phyloP scores from a whole-genome alignment of 345 rosid genomes.

The Eucalyptus erythrocorys region DNA sequence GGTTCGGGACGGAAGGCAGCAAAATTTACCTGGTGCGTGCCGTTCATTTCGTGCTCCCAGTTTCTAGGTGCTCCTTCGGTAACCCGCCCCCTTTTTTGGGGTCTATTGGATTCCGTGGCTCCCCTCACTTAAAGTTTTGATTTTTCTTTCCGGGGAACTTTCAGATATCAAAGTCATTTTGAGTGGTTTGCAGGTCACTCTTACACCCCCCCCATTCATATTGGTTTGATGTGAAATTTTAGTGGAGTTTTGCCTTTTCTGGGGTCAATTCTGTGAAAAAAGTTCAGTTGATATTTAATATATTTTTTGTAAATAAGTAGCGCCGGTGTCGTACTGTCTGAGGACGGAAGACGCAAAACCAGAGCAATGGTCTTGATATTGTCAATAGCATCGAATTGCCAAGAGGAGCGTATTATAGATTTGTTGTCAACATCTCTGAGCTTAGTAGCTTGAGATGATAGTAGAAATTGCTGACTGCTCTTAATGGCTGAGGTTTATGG shows the following conservation, averaged over 20 bases:
- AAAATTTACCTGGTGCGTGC: slow-evolving; percentile 85
- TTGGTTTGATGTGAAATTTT: neutral
- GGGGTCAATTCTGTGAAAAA: neutral
- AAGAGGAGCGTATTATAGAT: neutral
- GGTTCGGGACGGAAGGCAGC: slow-evolving; percentile 78
- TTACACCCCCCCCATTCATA: neutral
- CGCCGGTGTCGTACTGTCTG: neutral
- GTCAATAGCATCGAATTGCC: neutral
- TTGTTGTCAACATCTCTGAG: neutral
- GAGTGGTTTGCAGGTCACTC: neutral
- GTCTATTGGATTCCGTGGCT: neutral
- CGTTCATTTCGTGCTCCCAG: neutral
- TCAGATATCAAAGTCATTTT: neutral
- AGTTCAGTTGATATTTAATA: neutral
- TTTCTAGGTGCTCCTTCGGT: neutral
- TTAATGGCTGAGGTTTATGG: neutral
- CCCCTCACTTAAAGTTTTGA: neutral
- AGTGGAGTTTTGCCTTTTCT: neutral
- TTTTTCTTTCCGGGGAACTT: neutral
- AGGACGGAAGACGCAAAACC: neutral
- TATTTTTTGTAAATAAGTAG: neutral
- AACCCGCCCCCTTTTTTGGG: neutral
- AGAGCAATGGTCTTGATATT: neutral
- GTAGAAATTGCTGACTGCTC: neutral
- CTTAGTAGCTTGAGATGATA: neutral